Evolutionary conservation across 495 filamentous ascomycete species (phyloP).

Genomic region (Extremus antarcticus): DNA sequence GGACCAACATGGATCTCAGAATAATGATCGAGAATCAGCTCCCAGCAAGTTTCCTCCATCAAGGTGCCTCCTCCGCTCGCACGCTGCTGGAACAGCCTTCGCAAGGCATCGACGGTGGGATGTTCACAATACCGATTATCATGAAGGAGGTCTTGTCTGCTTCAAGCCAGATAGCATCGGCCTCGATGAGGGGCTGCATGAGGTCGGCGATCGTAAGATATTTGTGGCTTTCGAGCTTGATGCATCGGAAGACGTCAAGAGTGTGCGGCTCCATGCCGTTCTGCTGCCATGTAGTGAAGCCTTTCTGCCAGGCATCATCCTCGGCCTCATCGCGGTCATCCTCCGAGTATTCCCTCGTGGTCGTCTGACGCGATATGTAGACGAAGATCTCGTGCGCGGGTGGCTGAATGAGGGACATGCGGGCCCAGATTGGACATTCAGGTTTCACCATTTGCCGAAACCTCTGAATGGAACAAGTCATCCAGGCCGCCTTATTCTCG

Average conservation of each 20-base stretch:
- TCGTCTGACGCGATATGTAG: background rate
- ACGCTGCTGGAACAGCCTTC: too few relatives aligned
- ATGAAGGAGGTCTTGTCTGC: background rate
- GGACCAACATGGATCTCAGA: too few relatives aligned
- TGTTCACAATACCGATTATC: too few relatives aligned
- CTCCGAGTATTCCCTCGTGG: background rate
- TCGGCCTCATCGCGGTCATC: background rate
- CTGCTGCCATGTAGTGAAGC: too few relatives aligned
- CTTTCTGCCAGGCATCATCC: background rate
- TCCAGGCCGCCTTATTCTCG: background rate
- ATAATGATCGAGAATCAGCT: too few relatives aligned
- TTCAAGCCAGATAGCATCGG: background rate
- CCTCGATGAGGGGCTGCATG: background rate
- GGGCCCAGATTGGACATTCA: background rate
- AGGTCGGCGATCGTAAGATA: background rate
- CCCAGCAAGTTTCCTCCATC: too few relatives aligned
- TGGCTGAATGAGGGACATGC: background rate
- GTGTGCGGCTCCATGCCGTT: background rate
- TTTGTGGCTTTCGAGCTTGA: background rate
- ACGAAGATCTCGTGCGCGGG: background rate
- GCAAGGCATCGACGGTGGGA: too few relatives aligned
- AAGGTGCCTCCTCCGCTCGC: too few relatives aligned
- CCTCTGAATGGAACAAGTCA: background rate
- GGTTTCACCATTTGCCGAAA: background rate
- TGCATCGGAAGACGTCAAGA: background rate